Base-by-base conservation (phyloP, 805 yeast species). In the Priceomyces castillae region DNA sequence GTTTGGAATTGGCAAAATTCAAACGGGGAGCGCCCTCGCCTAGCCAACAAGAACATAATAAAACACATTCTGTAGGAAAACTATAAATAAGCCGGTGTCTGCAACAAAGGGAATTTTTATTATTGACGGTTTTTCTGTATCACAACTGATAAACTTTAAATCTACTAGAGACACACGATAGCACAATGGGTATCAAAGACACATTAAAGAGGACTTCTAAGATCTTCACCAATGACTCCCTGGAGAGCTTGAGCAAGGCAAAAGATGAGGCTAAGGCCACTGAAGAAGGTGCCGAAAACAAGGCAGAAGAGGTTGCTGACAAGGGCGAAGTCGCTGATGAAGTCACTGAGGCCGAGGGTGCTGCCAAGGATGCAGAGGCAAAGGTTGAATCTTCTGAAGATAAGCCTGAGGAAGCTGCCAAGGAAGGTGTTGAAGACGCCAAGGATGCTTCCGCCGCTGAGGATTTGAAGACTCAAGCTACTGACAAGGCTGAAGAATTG, bases 191-290 rank as follows among this genome's bases (percentile, higher is more conserved):
- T 50, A 61, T 66, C 44, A 64, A 64, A 50, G 68, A 65, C 47
- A 66, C 50, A 54, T 64, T 65, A 42, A 65, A 61, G 58, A 65
- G 72, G 61, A 66, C 65, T 18, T 65, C 71, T 30, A 64, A 57
- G 55, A 59, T 64, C 44, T 66, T 66, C 51, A 44, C 51, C 35
- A 51, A 53, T 30, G 65, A 64, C 36, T 51, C 56, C 7, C 59
- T 61, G 50, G 62, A 62, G 44, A 46, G 49, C 11, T 52, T 56
- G 26, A 35, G 39, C 15, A 31, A 42, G 15, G 44, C 25, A 34
- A 19, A 45, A 37, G 49, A 44, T 0, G 22, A 18, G 3, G 36
- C 36, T n/a, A 25, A 42, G 36, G 34, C 28, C 6, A 17, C 23
- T 17, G 37, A 17, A 3, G 37, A 34, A 18, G 15, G n/a, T 3